These are phyloP conservation scores for Fusarium guadeloupense DNA, from an alignment of 2,329 filamentous ascomycete genomes.

Conservation along the genomic window DNA sequence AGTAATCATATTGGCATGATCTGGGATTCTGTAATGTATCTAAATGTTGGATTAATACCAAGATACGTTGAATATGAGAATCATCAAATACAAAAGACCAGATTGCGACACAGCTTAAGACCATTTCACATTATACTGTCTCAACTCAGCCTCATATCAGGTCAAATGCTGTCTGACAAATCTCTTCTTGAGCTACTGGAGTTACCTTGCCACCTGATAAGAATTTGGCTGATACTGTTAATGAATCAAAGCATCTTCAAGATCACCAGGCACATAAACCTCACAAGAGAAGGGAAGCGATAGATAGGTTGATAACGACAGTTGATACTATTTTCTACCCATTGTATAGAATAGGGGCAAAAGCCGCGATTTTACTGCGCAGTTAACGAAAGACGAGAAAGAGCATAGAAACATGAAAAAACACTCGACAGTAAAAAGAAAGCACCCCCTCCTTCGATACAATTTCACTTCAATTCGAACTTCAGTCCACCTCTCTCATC, in stretches of 20 bases:
- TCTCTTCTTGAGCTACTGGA: no score
- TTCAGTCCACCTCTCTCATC: slow-evolving; percentile 2
- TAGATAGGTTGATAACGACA: slow-evolving; percentile 26
- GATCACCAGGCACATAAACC: neutral
- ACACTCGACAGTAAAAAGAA: slow-evolving; percentile 13
- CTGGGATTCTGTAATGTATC: no score
- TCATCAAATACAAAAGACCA: no score
- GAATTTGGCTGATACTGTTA: no score
- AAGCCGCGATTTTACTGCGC: slow-evolving; percentile 19
- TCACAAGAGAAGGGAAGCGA: neutral
- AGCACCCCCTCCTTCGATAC: neutral
- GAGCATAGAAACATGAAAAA: slow-evolving; percentile 6
- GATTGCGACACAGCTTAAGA: no score
- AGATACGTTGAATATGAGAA: neutral
- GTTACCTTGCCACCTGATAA: no score
- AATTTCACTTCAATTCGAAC: neutral
- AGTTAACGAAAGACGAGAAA: slow-evolving; percentile 23
- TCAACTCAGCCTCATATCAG: no score
- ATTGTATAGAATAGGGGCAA: slow-evolving; percentile 24
- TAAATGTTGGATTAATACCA: slow-evolving; percentile 1
- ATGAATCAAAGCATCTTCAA: neutral
- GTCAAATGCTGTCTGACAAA: no score
- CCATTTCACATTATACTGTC: no score
- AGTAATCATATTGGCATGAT: neutral
- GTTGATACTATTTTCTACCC: slow-evolving; percentile 23